Conservation (phyloP, 1,139 yeast genomes). For the Geotrichum candidum region DNA sequence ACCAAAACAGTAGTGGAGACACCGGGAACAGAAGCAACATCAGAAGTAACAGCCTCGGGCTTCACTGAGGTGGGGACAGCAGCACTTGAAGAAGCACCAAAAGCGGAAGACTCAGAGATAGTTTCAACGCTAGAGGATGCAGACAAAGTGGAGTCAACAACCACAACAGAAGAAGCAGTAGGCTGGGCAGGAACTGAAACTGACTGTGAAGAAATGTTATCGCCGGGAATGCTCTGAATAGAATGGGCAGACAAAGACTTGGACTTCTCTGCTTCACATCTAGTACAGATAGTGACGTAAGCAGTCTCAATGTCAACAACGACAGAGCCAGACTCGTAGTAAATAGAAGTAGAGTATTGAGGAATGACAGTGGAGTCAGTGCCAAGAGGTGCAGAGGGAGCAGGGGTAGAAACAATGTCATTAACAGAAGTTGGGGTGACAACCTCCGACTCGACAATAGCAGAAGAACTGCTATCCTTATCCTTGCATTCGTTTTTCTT, state of each 20-base stretch:
- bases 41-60: not conserved
- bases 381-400: constrained; percentile 14
- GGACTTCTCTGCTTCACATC: not conserved
- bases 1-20: not conserved
- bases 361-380: not conserved
- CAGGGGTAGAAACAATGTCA: not conserved
- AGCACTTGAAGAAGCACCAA: not conserved
- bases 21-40: not conserved
- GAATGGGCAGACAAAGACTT: not conserved
- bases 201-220: too few relatives aligned
- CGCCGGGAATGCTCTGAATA: too few relatives aligned
- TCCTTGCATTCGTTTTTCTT: not conserved
- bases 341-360: not conserved
- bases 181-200: too few relatives aligned
- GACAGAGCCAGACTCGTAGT: constrained; percentile 2
- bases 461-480: not conserved
- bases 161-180: constrained; percentile 1
- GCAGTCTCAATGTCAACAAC: constrained; percentile 2
- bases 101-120: not conserved
- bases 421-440: not conserved
- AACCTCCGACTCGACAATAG: not conserved
- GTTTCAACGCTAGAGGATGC: not conserved
- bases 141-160: not conserved
- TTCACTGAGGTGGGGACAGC: not conserved
- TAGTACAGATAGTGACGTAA: constrained; percentile 2